Evolutionary conservation across 2,329 filamentous ascomycete genomes (phyloP).

Genomic region (Fusarium sp.): DNA sequence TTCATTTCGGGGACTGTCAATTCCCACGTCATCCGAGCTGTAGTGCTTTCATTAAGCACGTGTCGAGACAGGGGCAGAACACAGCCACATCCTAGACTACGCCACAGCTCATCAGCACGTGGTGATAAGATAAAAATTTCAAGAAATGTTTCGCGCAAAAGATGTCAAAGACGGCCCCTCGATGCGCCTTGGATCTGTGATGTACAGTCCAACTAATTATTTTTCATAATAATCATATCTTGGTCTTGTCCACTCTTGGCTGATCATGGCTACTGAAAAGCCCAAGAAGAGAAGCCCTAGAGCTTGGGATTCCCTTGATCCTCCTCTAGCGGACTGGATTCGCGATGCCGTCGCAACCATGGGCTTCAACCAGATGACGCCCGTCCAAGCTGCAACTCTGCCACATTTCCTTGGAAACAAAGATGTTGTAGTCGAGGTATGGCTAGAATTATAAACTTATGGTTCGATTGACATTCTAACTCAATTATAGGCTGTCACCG

Average conservation of each 20-base stretch:
- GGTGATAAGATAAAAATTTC: constrained; percentile 50
- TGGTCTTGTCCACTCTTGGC: background rate
- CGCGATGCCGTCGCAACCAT: constrained; percentile 84
- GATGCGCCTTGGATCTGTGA: constrained; percentile 21
- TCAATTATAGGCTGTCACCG: constrained; percentile 76
- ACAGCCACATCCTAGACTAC: constrained; percentile 1
- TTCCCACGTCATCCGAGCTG: constrained; percentile 23
- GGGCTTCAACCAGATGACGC: constrained; percentile 89
- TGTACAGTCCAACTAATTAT: constrained; percentile 7
- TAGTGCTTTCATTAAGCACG: constrained; percentile 9
- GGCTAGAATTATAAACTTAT: background rate
- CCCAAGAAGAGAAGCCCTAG: constrained; percentile 59
- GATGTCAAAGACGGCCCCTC: constrained; percentile 32
- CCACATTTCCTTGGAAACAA: constrained; percentile 90
- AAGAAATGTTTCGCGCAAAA: constrained; percentile 46
- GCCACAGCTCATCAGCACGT: constrained; percentile 43
- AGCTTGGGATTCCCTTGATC: constrained; percentile 56
- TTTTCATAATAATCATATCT: background rate
- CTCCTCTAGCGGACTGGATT: constrained; percentile 73
- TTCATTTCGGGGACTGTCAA: constrained; percentile 11
- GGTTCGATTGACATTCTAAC: background rate
- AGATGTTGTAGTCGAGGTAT: constrained; percentile 87
- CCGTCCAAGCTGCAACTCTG: constrained; percentile 92
- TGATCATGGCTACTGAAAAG: constrained; percentile 50
- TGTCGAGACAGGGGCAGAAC: background rate